A percentile compares a stretch with the other conserved stretches of the same genome.
These are phyloP conservation scores for Rosellinia necatrix DNA, from an alignment of 2,329 filamentous ascomycete species.

Conservation along the genomic window DNA sequence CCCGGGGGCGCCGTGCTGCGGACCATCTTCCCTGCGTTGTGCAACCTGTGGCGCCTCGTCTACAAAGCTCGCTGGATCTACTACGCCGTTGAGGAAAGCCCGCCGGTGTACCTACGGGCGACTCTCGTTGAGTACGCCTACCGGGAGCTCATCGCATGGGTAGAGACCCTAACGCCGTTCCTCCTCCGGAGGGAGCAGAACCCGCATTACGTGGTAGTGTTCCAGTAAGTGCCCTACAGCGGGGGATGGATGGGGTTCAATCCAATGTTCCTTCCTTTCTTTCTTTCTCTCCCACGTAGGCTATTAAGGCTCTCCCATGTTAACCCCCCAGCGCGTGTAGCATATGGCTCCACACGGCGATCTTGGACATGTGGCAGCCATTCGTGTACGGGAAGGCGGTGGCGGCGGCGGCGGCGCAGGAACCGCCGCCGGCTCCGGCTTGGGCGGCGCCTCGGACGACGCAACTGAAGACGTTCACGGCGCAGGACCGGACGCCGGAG, in stretches of 20 bases:
- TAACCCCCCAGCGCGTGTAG: slow-evolving; percentile 37
- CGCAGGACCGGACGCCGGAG: slow-evolving; percentile 37
- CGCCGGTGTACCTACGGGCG: slow-evolving; percentile 24
- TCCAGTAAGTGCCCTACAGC: slow-evolving; percentile 42
- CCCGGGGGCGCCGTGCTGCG: slow-evolving; percentile 17
- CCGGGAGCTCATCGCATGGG: slow-evolving; percentile 47
- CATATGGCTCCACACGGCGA: slow-evolving; percentile 47
- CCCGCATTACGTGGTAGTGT: slow-evolving; percentile 43
- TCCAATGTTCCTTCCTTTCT: background rate
- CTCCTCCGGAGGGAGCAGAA: slow-evolving; percentile 36
- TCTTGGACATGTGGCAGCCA: slow-evolving; percentile 45
- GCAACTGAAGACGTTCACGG: slow-evolving; percentile 41
- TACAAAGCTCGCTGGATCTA: slow-evolving; percentile 38
- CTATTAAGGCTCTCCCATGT: no score
- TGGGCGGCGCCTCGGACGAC: slow-evolving; percentile 46
- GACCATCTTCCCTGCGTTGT: slow-evolving; percentile 40
- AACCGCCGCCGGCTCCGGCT: slow-evolving; percentile 38
- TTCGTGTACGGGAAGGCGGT: slow-evolving; percentile 29
- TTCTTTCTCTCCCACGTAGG: no score
- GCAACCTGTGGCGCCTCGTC: slow-evolving; percentile 46
- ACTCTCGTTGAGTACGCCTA: slow-evolving; percentile 45
- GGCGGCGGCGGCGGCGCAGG: slow-evolving; percentile 39
- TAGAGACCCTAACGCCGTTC: slow-evolving; percentile 38
- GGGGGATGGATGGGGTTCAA: background rate
- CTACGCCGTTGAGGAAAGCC: slow-evolving; percentile 33